A percentile compares a stretch with the other conserved stretches of the same genome.
These are phyloP conservation scores for Cardiospermum halicacabum DNA, from an alignment of 345 rosid species.

Conservation along the genomic window DNA sequence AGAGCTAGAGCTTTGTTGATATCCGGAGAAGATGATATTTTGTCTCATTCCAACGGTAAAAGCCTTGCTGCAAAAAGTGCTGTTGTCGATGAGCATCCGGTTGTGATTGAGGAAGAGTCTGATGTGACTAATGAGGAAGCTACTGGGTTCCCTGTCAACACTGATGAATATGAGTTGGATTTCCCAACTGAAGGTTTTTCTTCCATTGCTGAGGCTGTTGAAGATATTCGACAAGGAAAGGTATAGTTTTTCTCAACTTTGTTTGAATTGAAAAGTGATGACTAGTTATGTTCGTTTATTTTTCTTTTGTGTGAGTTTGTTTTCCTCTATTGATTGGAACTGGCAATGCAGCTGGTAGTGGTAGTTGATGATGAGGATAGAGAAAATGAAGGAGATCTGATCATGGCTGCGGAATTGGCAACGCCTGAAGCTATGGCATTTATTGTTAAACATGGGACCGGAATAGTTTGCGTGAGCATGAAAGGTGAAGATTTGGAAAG, in stretches of 20 bases:
- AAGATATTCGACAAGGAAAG: slow-evolving; percentile 91
- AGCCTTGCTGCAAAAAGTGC: slow-evolving; percentile 22
- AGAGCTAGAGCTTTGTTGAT: slow-evolving; percentile 46
- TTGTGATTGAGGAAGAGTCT: slow-evolving; percentile 27
- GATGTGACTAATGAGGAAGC: slow-evolving; percentile 38
- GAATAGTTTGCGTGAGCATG: slow-evolving; percentile 92
- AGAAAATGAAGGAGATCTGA: slow-evolving; percentile 92
- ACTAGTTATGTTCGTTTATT: neutral
- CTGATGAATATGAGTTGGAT: slow-evolving; percentile 71
- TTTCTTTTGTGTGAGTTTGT: neutral
- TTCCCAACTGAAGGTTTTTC: slow-evolving; percentile 66
- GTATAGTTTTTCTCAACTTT: slow-evolving; percentile 32
- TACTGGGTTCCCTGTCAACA: slow-evolving; percentile 40
- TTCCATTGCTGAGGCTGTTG: slow-evolving; percentile 79
- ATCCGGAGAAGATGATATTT: slow-evolving; percentile 58
- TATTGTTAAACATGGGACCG: slow-evolving; percentile 86
- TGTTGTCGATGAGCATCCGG: slow-evolving; percentile 23
- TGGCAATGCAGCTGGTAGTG: slow-evolving; percentile 61
- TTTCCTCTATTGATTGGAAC: slow-evolving; percentile 12
- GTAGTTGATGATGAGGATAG: slow-evolving; percentile 95
- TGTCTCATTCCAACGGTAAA: slow-evolving; percentile 39
- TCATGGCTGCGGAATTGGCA: slow-evolving; percentile 80
- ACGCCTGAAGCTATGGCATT: slow-evolving; percentile 97
- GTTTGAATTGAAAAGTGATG: neutral
- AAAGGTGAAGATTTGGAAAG: slow-evolving; percentile 71